A percentile compares a stretch with the other conserved stretches of the same genome.
Evolutionary conservation across 129 eudicot genomes (phyloP).

Genomic region (Lactuca sativa): DNA sequence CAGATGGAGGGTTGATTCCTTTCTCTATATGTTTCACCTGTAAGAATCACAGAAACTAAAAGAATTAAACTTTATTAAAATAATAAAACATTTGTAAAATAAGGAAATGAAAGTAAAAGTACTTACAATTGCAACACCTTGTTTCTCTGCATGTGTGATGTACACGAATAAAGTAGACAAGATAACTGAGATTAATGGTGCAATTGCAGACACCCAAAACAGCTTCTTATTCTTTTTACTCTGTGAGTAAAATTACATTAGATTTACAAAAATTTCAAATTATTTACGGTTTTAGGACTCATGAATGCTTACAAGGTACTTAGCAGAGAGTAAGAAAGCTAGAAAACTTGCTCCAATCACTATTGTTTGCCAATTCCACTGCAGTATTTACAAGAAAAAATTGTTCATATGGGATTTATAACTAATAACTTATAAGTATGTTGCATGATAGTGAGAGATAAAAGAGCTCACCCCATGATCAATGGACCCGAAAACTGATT

Average conservation of each 20-base stretch:
- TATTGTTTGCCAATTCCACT: constrained; percentile 99
- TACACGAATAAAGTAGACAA: constrained; percentile 75
- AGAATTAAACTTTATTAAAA: not conserved
- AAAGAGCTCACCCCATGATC: constrained; percentile 69
- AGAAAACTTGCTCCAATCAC: constrained; percentile 72
- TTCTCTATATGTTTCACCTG: constrained; percentile 64
- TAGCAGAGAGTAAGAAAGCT: constrained; percentile 61
- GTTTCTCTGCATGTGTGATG: constrained; percentile 66
- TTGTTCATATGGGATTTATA: not conserved
- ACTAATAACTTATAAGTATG: not conserved
- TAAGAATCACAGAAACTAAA: constrained; percentile 1
- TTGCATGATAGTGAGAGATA: not conserved
- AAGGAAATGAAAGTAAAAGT: not conserved
- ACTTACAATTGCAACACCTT: constrained; percentile 83
- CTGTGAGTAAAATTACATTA: constrained; percentile 36
- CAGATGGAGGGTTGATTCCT: constrained; percentile 69
- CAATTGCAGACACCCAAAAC: constrained; percentile 85
- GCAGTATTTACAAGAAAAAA: constrained; percentile 22
- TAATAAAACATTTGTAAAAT: not conserved
- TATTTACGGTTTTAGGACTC: constrained; percentile 8
- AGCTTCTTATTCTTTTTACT: constrained; percentile 75
- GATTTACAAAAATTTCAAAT: constrained; percentile 1
- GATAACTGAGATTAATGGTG: constrained; percentile 68
- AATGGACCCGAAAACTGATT: constrained; percentile 56
- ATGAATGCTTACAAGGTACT: constrained; percentile 59